These are phyloP conservation scores for Alternaria brassicicola DNA, from an alignment of 2,329 filamentous ascomycete species.

Conservation along the genomic window DNA sequence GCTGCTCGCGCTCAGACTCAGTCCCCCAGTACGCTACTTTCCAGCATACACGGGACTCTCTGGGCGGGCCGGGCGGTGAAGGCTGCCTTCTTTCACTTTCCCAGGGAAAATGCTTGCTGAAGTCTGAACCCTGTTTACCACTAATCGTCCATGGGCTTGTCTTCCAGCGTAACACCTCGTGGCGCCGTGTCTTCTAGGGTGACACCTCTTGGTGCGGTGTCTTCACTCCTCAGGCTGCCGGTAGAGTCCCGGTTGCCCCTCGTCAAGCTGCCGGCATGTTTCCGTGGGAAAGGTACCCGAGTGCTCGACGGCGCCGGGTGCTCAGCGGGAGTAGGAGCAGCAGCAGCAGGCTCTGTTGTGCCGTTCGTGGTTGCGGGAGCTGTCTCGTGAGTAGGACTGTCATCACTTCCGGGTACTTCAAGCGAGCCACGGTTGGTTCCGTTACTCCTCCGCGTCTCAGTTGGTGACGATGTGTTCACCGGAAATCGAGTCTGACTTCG, in stretches of 20 bases:
- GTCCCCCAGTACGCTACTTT: background rate
- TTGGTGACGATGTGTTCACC: constrained; percentile 64
- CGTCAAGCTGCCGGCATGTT: constrained; percentile 44
- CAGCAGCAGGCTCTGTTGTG: constrained; percentile 38
- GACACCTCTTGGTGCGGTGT: constrained; percentile 59
- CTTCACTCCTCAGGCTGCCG: constrained; percentile 54
- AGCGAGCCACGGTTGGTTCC: constrained; percentile 68
- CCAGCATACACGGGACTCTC: constrained; percentile 2
- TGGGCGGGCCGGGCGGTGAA: constrained; percentile 1
- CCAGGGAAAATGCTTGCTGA: constrained; percentile 7
- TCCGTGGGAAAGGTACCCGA: constrained; percentile 43
- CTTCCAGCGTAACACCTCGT: constrained; percentile 70
- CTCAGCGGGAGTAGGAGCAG: constrained; percentile 25
- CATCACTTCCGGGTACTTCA: constrained; percentile 74
- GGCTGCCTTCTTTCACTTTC: constrained; percentile 1
- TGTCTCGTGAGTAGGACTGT: constrained; percentile 48
- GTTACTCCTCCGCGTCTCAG: constrained; percentile 60
- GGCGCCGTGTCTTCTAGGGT: constrained; percentile 67
- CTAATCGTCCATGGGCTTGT: constrained; percentile 79
- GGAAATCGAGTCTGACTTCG: constrained; percentile 85
- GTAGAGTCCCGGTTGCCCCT: constrained; percentile 48
- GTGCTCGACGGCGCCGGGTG: constrained; percentile 44
- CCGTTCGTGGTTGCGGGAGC: constrained; percentile 45
- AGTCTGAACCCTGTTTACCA: constrained; percentile 24
- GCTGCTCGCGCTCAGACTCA: background rate